Evolutionary conservation across 352 stramenopile genomes (phyloP), one percentile per base, ranked within the genome.

Genomic region (Phytopythium delawarense): DNA sequence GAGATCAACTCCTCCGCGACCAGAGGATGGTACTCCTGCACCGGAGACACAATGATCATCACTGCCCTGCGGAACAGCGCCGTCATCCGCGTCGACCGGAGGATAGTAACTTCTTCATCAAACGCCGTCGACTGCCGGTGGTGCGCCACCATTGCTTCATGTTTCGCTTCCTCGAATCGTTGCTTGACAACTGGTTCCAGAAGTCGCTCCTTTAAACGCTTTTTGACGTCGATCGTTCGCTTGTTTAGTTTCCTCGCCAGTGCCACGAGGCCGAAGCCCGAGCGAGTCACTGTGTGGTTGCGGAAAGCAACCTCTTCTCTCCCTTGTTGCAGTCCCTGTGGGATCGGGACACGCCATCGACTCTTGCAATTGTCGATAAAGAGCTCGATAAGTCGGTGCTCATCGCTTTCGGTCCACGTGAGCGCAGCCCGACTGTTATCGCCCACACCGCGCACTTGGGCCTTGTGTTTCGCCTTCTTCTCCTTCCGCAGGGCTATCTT

Each of bases 1-100:
- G 79, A 87, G n/a, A 93, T 89, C 23, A 95, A 67, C 54, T 92
- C 79, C 64, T 95, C 86, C 30, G 84, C 86, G 0, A 92, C 83
- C 25, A 95, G 71, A 9, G 85, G 81, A 16, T 92, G 77, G 59
- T 95, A 95, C 45, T 91, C 81, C 49, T 75, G 66, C 62, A 85
- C 69, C 7, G 86, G 79, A 7, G 78, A 88, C 37, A 90, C 69
- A 7, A 92, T 79, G 71, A 95, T 88, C 82, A 93, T 89, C 34
- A 95, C 74, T 0, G 85, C 86, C 7, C 82, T 81, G 18, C 81
- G 80, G 61, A 93, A 92, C 23, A 95, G 70, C 15, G 86, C 82
- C 21, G 82, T 90, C 3, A 95, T 71, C 0, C 84, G 69, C 28
- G 74, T 67, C 0, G 76, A 88, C 30, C 68, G 37, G 59, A 78